Evolutionary conservation across 2,329 filamentous ascomycete genomes (phyloP).

Genomic region (Cladorrhinum sp.): DNA sequence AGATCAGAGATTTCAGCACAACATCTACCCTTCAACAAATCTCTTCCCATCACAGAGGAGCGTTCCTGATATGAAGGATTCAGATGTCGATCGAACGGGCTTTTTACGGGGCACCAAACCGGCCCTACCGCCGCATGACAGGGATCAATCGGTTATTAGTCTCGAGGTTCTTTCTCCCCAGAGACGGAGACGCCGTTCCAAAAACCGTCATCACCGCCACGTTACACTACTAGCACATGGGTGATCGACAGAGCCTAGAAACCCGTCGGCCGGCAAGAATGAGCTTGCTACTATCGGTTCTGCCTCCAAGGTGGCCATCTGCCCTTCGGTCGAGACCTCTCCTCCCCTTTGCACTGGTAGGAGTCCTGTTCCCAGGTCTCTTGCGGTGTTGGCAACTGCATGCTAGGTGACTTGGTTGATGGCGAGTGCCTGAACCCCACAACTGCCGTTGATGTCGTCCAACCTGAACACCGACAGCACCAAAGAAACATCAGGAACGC

Average conservation of each 20-base stretch:
- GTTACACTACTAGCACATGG: not conserved
- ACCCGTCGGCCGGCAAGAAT: slow-evolving; percentile 7
- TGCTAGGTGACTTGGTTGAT: not conserved
- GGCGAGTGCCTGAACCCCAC: not conserved
- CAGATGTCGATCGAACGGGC: not conserved
- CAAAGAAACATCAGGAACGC: not conserved
- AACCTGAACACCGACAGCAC: not conserved
- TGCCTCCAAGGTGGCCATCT: not conserved
- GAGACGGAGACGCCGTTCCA: slow-evolving; percentile 14
- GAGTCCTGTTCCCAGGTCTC: too few species aligned
- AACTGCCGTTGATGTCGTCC: not conserved
- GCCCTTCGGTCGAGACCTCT: not conserved
- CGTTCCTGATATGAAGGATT: slow-evolving; percentile 11
- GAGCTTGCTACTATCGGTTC: not conserved
- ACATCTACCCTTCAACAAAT: not conserved
- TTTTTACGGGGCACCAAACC: slow-evolving; percentile 12
- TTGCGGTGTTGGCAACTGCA: not conserved
- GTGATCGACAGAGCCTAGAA: slow-evolving; percentile 24
- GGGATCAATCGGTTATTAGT: slow-evolving; percentile 15
- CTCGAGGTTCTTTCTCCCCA: not conserved
- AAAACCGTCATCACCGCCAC: slow-evolving; percentile 16
- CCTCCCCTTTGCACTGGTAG: too few species aligned
- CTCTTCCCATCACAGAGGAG: not conserved
- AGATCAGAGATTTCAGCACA: not conserved
- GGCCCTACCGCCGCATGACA: slow-evolving; percentile 17